Evolutionary conservation across 2,329 filamentous ascomycete species (phyloP).

Genomic region (Ceratocystis colombiana): DNA sequence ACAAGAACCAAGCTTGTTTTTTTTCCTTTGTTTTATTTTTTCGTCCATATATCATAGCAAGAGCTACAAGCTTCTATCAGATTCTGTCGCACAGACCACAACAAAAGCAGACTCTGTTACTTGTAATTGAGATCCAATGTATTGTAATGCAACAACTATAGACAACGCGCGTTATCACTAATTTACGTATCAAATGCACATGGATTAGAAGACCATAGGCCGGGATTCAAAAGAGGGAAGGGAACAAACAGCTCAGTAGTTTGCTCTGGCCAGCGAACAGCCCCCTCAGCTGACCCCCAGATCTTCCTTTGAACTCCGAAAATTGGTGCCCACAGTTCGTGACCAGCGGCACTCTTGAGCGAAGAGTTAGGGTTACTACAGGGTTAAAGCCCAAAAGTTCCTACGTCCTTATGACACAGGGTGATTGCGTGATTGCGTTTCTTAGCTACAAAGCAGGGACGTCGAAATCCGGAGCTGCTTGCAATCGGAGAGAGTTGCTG

Average conservation of each 20-base stretch:
- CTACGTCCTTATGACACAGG: background rate
- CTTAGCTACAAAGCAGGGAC: background rate
- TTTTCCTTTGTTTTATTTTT: background rate
- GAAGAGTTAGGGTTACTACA: too few species aligned
- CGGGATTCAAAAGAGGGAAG: too few species aligned
- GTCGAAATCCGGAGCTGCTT: background rate
- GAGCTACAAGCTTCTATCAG: background rate
- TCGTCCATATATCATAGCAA: too few species aligned
- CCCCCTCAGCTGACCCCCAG: background rate
- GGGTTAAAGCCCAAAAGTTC: constrained; percentile 3
- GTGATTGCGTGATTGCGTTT: constrained; percentile 2
- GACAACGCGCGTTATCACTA: background rate
- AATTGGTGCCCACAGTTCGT: too few species aligned
- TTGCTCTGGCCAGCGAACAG: background rate
- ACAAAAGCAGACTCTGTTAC: background rate
- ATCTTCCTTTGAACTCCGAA: too few species aligned
- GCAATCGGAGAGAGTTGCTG: background rate
- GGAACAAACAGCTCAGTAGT: background rate
- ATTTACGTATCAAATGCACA: background rate
- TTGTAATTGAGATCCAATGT: too few species aligned
- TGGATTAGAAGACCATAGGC: background rate
- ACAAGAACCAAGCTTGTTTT: background rate
- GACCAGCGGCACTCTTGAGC: too few species aligned
- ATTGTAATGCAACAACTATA: too few species aligned
- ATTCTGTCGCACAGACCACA: background rate